Base-by-base conservation (phyloP, 1,139 yeast genomes). In the Protomyces lactucae-debilis region DNA sequence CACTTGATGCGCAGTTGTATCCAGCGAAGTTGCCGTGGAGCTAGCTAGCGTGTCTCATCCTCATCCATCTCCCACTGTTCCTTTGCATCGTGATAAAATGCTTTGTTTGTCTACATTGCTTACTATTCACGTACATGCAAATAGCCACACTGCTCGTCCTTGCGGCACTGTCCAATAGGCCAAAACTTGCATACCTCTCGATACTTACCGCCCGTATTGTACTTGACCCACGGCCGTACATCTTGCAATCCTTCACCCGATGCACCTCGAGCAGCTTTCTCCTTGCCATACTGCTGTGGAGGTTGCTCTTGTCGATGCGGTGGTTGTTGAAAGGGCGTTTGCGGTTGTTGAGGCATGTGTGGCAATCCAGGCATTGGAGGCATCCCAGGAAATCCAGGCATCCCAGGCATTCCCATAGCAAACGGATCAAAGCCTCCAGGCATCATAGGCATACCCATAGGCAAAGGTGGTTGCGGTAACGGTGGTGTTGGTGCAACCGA, bases 201-300 rank as follows among this genome's bases (percentile, higher is more conserved):
- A 40, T 52, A 59, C 36, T 52, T 39, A 9, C 63, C 63, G 36
- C 46, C 46, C 32, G 53, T 55, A 28, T 59, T 59, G 32, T 40
- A 48, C 28, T 40, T 39, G 18, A 59, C 63, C 63, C 63, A 59
- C 8, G 63, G 63, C n/a, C 63, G 52, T n/a, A 59, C 52, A 28
- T 59, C 63, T 43, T 48, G 32, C 28, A 37, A 25, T 9, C 48
- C 51, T n/a, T 40, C 52, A 39, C 39, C 28, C 5, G 32, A 28
- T 28, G 32, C 8, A 28, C 32, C 32, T 28, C 32, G 5, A 5
- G 32, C 32, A 28, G 32, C 8, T 14, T 6, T 16, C 5, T 39
- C 16, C 16, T 16, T 3, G 8, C 43, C 43, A 12, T 16, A 14
- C 3, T 16, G 18, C 16, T 16, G 18, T 14, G 18, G n/a, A 4